Base-by-base conservation (phyloP, 2,329 filamentous ascomycete species). In the Aureobasidium uvarum region DNA sequence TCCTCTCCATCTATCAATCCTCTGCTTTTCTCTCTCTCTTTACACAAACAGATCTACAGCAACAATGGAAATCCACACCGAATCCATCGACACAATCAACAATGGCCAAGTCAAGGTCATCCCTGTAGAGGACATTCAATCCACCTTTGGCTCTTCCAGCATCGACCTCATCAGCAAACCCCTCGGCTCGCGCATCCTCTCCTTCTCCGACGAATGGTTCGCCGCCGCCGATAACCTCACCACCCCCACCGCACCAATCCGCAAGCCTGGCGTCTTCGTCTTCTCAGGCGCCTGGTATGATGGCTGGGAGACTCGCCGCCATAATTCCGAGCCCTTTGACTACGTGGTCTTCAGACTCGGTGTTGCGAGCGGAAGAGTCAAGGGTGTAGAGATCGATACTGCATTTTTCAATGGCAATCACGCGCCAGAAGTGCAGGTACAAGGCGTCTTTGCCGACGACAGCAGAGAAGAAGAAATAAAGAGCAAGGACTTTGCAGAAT, bases 391-490 rank as follows among this genome's bases (percentile, higher is more conserved):
- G 78, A 83, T 94, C 68, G 90, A 94, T 77, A 94, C 91, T 2
- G 86, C 89, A 58, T 91, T 88, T 80, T 95, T 94, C 82, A 87
- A 84, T 67, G 91, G 91, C 67, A 94, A 94, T 78, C 88, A 94
- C 73, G 91, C 90, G 7, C 90, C 90, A 0, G 88, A 87, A 69
- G 86, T 93, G 72, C 90, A 87, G 0, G 88, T 95, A 20, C 87
- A 94, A 75, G 91, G 89, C 52, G 86, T 86, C 74, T 92, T 91
- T 78, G 85, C 81, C 69, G 79, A 81, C 25, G 80, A 85, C 70
- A 86, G 89, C 67, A 81, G 83, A 31, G 87, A 90, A 69, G 82
- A 84, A 41, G 85, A 89, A 68, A 86, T 91, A 13, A 76, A 75
- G 68, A 74, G 72, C 48, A 70, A 74, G 20, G 74, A 70, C 2